These are phyloP conservation scores for Orbilia brochopaga DNA, from an alignment of 2,329 filamentous ascomycete genomes.

Conservation along the genomic window DNA sequence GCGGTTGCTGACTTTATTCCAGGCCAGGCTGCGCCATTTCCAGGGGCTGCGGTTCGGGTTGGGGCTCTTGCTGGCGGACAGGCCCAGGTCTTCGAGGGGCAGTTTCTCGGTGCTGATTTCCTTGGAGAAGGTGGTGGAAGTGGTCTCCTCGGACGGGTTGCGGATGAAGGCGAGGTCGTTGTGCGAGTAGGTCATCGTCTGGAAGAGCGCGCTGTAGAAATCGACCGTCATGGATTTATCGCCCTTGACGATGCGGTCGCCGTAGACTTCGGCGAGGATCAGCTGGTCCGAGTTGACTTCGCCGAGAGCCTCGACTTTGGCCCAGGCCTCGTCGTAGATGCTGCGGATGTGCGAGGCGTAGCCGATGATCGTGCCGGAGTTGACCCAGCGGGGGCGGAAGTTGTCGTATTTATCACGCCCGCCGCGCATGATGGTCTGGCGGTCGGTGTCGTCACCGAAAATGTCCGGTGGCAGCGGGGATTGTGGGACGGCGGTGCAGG, in stretches of 20 bases:
- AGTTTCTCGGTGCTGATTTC: constrained; percentile 21
- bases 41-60: constrained; percentile 46
- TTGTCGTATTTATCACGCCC: constrained; percentile 52
- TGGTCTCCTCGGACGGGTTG: constrained; percentile 37
- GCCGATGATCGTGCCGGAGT: constrained; percentile 62
- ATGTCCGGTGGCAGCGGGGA: constrained; percentile 56
- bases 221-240: constrained; percentile 54
- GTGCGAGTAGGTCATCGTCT: constrained; percentile 51
- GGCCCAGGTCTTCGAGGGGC: constrained; percentile 27
- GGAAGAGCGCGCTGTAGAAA: constrained; percentile 50
- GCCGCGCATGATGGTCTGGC: constrained; percentile 54
- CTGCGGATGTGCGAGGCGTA: constrained; percentile 57
- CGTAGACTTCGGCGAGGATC: constrained; percentile 60
- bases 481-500: constrained; percentile 59
- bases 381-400: constrained; percentile 58
- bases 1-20: constrained; percentile 47
- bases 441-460: constrained; percentile 58
- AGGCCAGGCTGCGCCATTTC: constrained; percentile 45
- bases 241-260: constrained; percentile 60
- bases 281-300: constrained; percentile 60
- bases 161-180: constrained; percentile 43
- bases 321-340: constrained; percentile 56
- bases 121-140: constrained; percentile 32
- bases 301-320: constrained; percentile 57
- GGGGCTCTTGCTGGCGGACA: constrained; percentile 38